Evolutionary conservation across 2,329 filamentous ascomycete genomes (phyloP), one percentile per base, ranked within the genome.

Genomic region (Esteya vermicola): DNA sequence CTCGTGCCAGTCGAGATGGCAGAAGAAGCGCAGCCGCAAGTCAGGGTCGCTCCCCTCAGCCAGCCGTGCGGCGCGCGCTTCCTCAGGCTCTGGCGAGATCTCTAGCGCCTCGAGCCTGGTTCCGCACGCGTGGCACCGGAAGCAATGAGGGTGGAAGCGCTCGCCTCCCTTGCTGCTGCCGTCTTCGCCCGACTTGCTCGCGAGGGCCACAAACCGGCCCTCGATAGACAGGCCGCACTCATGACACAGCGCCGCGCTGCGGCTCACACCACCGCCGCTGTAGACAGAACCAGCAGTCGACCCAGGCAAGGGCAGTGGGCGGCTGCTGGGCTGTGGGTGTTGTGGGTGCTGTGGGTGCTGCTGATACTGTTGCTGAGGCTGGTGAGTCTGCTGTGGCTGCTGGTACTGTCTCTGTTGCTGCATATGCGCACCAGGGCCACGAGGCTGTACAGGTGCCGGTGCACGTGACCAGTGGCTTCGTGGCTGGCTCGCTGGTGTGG

Each of bases 1-100:
- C 61, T 98, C 91, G 59, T 98, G 91, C 74, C 88, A 98, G 64
- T 98, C 91, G n/a, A 98, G 72, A 56, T 96, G 89, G 61, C 91
- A 98, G 64, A 83, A 98, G 70, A 96, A 96, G 10, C 89, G 78
- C 34, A 85, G 62, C 10, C 75, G 68, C 28, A 74, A 70, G 54
- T 89, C 81, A 32, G 81, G 78, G 50, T 89, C 82, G 3, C 76
- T 75, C 38, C 70, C 63, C 43, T 83, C 78, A 23, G 77, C 73
- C 1, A 94, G 63, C 21, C 91, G 79, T 38, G 80, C 80, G 2
- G 62, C 61, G 33, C 85, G 81, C 48, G 76, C 72, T 32, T 68
- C 61, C 9, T 85, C 75, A 0, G 91, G 91, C 58, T 98, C 91
- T 0, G 86, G 85, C 49, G 91, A 94, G 58, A 98, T 96, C 51